These are phyloP conservation scores for Lagenidium giganteum DNA, from an alignment of 352 stramenopile genomes.

Conservation along the genomic window DNA sequence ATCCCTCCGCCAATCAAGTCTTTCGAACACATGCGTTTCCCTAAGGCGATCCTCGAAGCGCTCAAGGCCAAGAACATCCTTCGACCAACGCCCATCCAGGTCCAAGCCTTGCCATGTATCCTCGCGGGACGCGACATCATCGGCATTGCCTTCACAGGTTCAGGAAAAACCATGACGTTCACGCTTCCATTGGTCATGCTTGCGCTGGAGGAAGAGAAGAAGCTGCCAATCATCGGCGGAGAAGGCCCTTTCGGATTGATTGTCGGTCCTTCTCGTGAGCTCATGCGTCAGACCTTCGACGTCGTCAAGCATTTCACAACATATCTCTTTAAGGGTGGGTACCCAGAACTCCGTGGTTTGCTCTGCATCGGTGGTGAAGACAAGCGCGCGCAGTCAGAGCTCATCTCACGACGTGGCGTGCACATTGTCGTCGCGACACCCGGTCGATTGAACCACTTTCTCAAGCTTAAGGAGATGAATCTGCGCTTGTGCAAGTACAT, in stretches of 20 bases:
- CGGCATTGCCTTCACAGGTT: constrained; percentile 98
- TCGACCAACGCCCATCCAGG: constrained; percentile 97
- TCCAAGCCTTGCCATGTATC: constrained; percentile 97
- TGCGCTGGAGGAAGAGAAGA: constrained; percentile 95
- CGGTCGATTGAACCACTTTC: constrained; percentile 94
- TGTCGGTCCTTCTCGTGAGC: constrained; percentile 95
- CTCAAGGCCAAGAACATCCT: constrained; percentile 96
- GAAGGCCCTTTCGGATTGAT: constrained; percentile 98
- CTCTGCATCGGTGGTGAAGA: constrained; percentile 96
- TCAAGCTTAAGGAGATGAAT: constrained; percentile 94
- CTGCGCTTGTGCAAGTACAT: constrained; percentile 96
- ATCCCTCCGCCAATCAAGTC: constrained; percentile 95
- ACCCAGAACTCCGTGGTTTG: constrained; percentile 86
- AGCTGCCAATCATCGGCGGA: constrained; percentile 88
- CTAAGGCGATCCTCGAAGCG: constrained; percentile 86
- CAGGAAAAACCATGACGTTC: constrained; percentile 99
- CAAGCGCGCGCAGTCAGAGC: constrained; percentile 89
- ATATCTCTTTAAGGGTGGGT: constrained; percentile 59
- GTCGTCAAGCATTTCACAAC: constrained; percentile 93
- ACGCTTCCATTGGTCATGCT: constrained; percentile 96
- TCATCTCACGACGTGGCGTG: constrained; percentile 84
- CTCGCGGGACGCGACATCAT: constrained; percentile 97
- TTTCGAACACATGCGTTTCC: constrained; percentile 98
- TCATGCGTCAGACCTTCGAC: constrained; percentile 98
- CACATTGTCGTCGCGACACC: constrained; percentile 98